phyloP scores from a whole-genome alignment of 2,329 filamentous ascomycete species.

The Aspergillus sp. region DNA sequence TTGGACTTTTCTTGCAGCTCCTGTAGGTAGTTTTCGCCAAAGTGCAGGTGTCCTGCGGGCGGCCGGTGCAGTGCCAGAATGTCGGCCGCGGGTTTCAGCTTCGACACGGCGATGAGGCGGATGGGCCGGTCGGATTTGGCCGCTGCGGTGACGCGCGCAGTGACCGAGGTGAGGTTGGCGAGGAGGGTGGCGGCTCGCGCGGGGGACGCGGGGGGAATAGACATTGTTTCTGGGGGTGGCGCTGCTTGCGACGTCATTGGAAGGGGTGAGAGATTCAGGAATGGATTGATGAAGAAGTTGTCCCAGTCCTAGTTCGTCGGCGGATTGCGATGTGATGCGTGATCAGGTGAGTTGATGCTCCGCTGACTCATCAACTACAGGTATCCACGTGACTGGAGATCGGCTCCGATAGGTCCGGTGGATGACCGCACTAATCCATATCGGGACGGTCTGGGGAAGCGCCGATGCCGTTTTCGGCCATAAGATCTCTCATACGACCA shows the following conservation, averaged over 20 bases:
- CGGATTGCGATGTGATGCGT: neutral
- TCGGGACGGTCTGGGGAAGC: neutral
- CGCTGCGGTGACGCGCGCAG: conserved; percentile 56
- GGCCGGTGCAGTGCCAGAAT: conserved; percentile 76
- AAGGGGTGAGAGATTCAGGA: neutral
- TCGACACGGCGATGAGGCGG: conserved; percentile 90
- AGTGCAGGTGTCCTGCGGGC: conserved; percentile 66
- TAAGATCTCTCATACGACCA: neutral
- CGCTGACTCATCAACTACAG: neutral
- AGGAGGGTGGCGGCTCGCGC: conserved; percentile 62
- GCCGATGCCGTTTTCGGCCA: conserved; percentile 5
- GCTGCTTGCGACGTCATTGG: conserved; percentile 13
- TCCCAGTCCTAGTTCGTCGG: neutral
- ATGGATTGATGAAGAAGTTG: neutral
- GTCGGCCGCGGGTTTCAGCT: conserved; percentile 90
- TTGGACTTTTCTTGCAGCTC: conserved; percentile 84
- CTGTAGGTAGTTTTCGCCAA: conserved; percentile 95
- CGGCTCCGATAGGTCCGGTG: conserved; percentile 6
- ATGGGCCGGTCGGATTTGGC: conserved; percentile 22
- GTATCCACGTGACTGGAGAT: conserved; percentile 17
- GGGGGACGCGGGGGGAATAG: conserved; percentile 55
- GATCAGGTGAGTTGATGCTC: neutral
- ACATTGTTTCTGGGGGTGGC: conserved; percentile 16
- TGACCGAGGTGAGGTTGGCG: conserved; percentile 62
- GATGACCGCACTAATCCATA: neutral